Base-by-base conservation (phyloP, 2,329 filamentous ascomycete genomes). In the Verticillium isaacii region DNA sequence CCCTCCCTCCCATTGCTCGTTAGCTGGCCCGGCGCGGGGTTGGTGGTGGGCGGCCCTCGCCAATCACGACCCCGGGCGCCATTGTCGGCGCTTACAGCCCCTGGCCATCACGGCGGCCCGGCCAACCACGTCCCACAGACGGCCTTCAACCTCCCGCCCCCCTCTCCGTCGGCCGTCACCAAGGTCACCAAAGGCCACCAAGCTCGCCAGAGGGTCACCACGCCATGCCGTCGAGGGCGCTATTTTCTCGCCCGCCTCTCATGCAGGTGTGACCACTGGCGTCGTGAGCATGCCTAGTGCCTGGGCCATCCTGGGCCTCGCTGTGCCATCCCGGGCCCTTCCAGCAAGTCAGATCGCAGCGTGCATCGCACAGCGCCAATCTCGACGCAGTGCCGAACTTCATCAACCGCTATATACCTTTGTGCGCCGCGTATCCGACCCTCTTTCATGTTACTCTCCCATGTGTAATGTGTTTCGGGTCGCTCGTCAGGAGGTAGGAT, bases 391-490 rank as follows among this genome's bases (percentile, higher is more conserved):
- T 72, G 70, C 70, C 71, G 71, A 74, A 74, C 76, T 74, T 82
- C 80, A 82, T 74, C 78, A 82, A 76, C 79, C 80, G 80, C 81
- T 83, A 84, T 83, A 84, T 84, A 84, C 82, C 76, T 77, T 72
- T 71, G 58, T 45, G 71, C 74, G 75, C 78, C 77, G 76, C 74
- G 73, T 72, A 63, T 72, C 68, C 71, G 73, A 71, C 71, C 71
- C 72, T 68, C 71, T 73, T 74, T 59, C 75, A 77, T 77, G 76
- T 77, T 74, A 71, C 71, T 76, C 58, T 59, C 58, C 58, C 56
- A n/a, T 41, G 23, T 80, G 74, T 77, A 72, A 75, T 75, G 78
- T 78, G 81, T 84, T 83, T 83, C 80, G 79, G 74, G 71, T 75
- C 70, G 73, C 74, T 72, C 74, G 71, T 71, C 72, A 79, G 78